Conservation (phyloP, 129 eudicot species). For the Solidago caesia region DNA sequence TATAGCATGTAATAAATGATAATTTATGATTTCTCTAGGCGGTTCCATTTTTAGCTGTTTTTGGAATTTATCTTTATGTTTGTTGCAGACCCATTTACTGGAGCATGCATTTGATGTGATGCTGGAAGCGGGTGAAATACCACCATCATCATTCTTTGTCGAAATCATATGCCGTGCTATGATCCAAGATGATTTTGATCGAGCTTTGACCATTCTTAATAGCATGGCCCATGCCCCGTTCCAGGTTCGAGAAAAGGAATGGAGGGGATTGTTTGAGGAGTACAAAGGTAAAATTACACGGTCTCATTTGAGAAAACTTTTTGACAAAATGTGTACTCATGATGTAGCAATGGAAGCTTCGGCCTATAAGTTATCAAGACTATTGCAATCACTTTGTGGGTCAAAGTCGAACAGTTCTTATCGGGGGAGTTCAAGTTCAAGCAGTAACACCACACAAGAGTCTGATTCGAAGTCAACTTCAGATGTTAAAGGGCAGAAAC, state of each 20-base stretch:
- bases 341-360: constrained; percentile 57
- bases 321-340: constrained; percentile 33
- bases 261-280: constrained; percentile 61
- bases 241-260: constrained; percentile 62
- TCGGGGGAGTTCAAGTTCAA: background rate
- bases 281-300: constrained; percentile 52
- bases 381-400: constrained; percentile 58
- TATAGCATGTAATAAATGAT: background rate
- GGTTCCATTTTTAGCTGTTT: background rate
- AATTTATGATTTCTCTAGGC: background rate
- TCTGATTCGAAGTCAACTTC: background rate
- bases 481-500: constrained; percentile 17
- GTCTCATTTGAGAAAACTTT: constrained; percentile 41
- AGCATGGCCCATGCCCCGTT: constrained; percentile 80
- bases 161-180: constrained; percentile 72
- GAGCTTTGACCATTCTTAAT: constrained; percentile 56
- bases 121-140: constrained; percentile 84
- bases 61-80: constrained; percentile 7
- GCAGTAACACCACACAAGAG: background rate
- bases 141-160: constrained; percentile 54
- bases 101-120: constrained; percentile 86
- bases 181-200: constrained; percentile 45
- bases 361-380: constrained; percentile 47
- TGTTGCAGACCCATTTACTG: constrained; percentile 67
- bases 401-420: constrained; percentile 34